Evolutionary conservation across 2,329 filamentous ascomycete species (phyloP), one percentile per base, ranked within the genome.

Genomic region (Penicillium expansum): DNA sequence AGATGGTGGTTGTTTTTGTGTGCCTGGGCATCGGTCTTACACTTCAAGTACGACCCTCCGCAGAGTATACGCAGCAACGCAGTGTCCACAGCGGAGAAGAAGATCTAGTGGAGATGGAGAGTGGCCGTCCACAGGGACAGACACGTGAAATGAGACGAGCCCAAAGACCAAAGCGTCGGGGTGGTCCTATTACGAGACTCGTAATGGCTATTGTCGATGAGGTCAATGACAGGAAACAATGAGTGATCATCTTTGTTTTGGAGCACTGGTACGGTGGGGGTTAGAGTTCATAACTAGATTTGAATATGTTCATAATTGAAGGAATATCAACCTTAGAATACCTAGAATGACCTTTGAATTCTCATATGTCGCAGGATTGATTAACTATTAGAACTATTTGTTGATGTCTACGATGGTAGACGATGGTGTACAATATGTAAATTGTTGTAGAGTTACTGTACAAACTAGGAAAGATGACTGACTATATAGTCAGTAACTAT

Each of bases 1-100:
- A 74, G 51, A 66, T 72, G 39, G 18, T 68, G 4, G 62, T 71
- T 24, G 68, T 71, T 27, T 45, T 67, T 24, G 61, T 69, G 11
- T 70, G 71, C 41, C 59, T 68, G n/a, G 37, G 56, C 5, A 59
- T 58, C 11, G 67, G 68, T 22, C 42, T 70, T 14, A 63, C 62
- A 33, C 49, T 66, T 24, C 58, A 58, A 8, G 52, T 59, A 16
- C 56, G 56, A 22, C 54, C 42, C 4, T 10, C 29, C 8, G 18
- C 32, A 11, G 47, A 52, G 9, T 51, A 51, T 11, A 29, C 51
- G 1, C 51, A 33, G 13, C 51, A 53, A 13, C 6, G 16, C 9
- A 53, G 33, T 24, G 33, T 33, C 5, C 18, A 18, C 10, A 18
- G 27, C 4, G 3, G 14, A n/a, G 18, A 41, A 10, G 5, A 20